A percentile compares a stretch with the other conserved stretches of the same genome.
Conservation (phyloP, 345 rosid genomes). For the Acer yangbiense region DNA sequence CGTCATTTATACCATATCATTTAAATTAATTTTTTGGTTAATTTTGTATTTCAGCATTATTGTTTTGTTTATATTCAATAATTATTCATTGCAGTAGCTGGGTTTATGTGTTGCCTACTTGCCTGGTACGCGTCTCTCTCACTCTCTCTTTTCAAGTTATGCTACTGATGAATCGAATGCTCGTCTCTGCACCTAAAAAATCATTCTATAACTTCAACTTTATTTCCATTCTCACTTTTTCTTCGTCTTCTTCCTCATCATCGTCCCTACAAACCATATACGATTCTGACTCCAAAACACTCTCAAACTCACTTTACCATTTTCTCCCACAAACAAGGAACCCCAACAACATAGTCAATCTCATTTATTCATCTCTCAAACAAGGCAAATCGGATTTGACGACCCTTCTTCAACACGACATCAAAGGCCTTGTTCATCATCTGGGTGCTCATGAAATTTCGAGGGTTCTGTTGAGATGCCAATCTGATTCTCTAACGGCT, state of each 20-base stretch:
- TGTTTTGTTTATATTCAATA: too few relatives aligned
- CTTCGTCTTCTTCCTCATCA: conserved; percentile 34
- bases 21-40: too few relatives aligned
- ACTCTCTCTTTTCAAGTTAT: neutral
- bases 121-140: neutral
- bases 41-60: too few relatives aligned
- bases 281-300: conserved; percentile 23
- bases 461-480: conserved; percentile 68
- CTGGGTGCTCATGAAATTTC: conserved; percentile 56
- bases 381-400: conserved; percentile 27
- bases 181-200: neutral
- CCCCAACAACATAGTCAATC: conserved; percentile 63
- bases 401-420: conserved; percentile 25
- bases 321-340: conserved; percentile 59
- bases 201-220: neutral
- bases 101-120: neutral
- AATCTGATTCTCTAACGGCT: conserved; percentile 59
- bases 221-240: conserved; percentile 15
- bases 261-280: conserved; percentile 35
- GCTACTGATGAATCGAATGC: conserved; percentile 13
- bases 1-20: too few relatives aligned
- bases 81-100: neutral
- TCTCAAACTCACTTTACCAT: conserved; percentile 51
- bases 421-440: conserved; percentile 44
- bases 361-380: conserved; percentile 57